Evolutionary conservation across 164 flowering plant species (phyloP).

Genomic region (Annona cherimola): DNA sequence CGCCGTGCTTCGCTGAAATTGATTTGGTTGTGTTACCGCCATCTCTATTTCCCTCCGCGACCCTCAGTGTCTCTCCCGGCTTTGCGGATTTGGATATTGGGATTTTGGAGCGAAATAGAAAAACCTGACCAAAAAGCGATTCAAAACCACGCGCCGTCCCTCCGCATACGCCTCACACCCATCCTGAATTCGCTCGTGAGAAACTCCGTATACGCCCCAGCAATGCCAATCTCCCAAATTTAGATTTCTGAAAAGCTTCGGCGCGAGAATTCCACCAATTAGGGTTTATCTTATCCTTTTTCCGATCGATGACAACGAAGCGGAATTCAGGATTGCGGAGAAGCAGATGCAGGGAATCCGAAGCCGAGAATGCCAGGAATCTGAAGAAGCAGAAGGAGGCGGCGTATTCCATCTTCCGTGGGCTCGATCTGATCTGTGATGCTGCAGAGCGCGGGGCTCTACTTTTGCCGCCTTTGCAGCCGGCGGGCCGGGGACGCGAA

Average conservation of each 20-base stretch:
- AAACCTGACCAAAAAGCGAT: neutral
- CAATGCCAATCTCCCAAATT: neutral
- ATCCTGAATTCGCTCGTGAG: neutral
- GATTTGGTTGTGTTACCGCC: neutral
- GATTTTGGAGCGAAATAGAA: neutral
- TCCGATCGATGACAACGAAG: slow-evolving; percentile 37
- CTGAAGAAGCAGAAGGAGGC: slow-evolving; percentile 26
- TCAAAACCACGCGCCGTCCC: neutral
- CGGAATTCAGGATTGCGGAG: slow-evolving; percentile 36
- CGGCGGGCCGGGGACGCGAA: slow-evolving; percentile 16
- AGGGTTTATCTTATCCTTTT: neutral
- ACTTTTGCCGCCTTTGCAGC: slow-evolving; percentile 6
- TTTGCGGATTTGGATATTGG: neutral
- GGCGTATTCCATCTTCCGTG: slow-evolving; percentile 24
- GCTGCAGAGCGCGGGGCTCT: slow-evolving; percentile 53
- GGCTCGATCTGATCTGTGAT: slow-evolving; percentile 53
- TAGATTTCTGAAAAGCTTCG: neutral
- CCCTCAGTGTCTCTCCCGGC: neutral
- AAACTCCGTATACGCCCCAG: neutral
- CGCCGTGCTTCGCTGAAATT: no score
- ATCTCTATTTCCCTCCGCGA: neutral
- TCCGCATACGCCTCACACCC: neutral
- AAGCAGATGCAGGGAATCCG: slow-evolving; percentile 26
- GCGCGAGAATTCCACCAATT: neutral
- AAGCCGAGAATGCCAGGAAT: slow-evolving; percentile 18